Conservation (phyloP, 1,284 basidiomycete species). For the Ceratobasidium sp. region DNA sequence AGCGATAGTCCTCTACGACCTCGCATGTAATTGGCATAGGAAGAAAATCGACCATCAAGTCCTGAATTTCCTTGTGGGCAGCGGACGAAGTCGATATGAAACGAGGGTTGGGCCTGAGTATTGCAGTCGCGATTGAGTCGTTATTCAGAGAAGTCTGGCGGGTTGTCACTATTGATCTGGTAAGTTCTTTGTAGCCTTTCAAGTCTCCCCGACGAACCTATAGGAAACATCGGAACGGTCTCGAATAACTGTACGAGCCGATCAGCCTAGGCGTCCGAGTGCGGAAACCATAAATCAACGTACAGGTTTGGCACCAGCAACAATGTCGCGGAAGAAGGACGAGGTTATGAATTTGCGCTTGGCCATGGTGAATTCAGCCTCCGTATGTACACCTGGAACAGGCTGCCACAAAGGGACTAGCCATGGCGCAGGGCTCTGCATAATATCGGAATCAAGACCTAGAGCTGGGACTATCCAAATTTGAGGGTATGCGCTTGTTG, state of each 20-base stretch:
- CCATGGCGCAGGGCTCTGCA: neutral
- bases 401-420: conserved; percentile 24
- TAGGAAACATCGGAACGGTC: conserved; percentile 11
- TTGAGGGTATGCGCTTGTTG: neutral
- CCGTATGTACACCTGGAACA: conserved; percentile 11
- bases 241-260: neutral
- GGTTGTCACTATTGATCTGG: neutral
- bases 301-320: conserved; percentile 22
- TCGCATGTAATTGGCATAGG: conserved; percentile 24
- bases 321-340: neutral
- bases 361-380: neutral
- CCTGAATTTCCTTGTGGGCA: conserved; percentile 5
- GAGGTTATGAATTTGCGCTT: conserved; percentile 22
- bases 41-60: neutral
- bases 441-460: neutral
- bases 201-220: neutral
- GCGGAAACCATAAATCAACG: neutral
- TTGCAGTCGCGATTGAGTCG: conserved; percentile 4
- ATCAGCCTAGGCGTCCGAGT: neutral
- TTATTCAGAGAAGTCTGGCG: conserved; percentile 1
- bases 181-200: neutral
- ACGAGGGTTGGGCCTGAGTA: neutral
- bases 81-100: neutral
- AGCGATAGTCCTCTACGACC: conserved; percentile 17
- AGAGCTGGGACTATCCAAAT: neutral